Conservation (phyloP, 2,329 filamentous ascomycete species). For the Aspergillus intermedius region DNA sequence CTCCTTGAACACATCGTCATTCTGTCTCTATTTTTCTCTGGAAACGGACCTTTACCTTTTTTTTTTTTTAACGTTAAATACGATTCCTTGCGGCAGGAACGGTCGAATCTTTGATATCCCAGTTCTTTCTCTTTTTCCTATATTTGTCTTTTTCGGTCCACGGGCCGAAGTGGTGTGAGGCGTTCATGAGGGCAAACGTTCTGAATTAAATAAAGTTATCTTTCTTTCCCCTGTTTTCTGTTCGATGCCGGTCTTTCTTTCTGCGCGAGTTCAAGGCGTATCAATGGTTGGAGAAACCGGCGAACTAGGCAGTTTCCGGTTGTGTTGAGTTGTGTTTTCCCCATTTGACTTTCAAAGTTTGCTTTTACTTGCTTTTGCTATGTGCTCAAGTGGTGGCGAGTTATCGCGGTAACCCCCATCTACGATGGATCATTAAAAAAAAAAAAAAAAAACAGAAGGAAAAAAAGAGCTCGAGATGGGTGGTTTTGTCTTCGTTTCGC, state of each 20-base stretch:
- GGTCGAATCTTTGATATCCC: slow-evolving; percentile 2
- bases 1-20: slow-evolving; percentile 1
- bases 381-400: not conserved
- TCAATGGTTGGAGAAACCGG: not conserved
- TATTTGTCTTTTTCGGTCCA: slow-evolving; percentile 7
- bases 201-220: slow-evolving; percentile 4
- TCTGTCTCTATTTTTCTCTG: slow-evolving; percentile 8
- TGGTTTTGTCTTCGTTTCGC: not conserved
- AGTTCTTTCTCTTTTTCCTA: slow-evolving; percentile 8
- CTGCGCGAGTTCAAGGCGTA: not conserved
- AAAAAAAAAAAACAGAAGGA: not conserved
- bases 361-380: not conserved
- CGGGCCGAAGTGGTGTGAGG: not conserved
- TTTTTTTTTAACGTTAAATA: slow-evolving; percentile 1
- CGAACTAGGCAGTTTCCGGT: not conserved
- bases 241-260: no score
- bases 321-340: not conserved
- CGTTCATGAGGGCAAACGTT: not conserved
- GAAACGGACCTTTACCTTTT: slow-evolving; percentile 5
- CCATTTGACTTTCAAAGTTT: not conserved
- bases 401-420: not conserved
- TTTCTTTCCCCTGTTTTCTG: not conserved
- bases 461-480: not conserved
- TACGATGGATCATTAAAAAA: not conserved
- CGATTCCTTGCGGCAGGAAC: not conserved